Conservation (phyloP, 257 asterid species). For the Perilla frutescens region DNA sequence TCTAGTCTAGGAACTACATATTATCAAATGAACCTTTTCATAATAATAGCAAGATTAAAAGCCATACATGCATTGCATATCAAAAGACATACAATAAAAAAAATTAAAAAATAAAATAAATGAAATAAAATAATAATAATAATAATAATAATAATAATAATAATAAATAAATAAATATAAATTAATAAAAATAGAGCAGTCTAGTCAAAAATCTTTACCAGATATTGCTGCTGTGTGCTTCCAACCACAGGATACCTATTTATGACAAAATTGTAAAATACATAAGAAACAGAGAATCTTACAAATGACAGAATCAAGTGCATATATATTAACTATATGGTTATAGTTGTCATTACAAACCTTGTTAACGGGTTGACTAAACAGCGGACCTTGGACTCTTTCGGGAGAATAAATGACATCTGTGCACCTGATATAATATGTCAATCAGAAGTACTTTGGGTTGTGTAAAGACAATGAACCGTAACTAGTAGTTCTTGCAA, state of each 20-base stretch:
- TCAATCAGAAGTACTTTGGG: conserved; percentile 28
- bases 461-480: conserved; percentile 10
- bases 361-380: conserved; percentile 69
- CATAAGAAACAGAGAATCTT: conserved; percentile 3
- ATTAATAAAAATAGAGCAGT: too few species aligned
- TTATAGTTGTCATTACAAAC: conserved; percentile 47
- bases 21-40: not conserved
- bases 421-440: conserved; percentile 61
- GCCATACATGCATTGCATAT: not conserved
- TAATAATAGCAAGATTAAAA: not conserved
- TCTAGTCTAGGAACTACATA: not conserved
- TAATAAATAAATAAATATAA: too few species aligned
- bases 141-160: too few species aligned
- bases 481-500: conserved; percentile 28
- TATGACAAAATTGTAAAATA: conserved; percentile 20
- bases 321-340: not conserved
- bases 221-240: conserved; percentile 97
- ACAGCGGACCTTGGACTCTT: conserved; percentile 83
- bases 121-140: too few species aligned
- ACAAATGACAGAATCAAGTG: conserved; percentile 20
- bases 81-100: conserved; percentile 1
- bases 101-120: not conserved
- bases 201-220: conserved; percentile 54
- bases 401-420: conserved; percentile 77
- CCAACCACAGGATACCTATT: conserved; percentile 98